phyloP scores from a whole-genome alignment of 2,329 filamentous ascomycete genomes.

The Trichoderma asperellum region DNA sequence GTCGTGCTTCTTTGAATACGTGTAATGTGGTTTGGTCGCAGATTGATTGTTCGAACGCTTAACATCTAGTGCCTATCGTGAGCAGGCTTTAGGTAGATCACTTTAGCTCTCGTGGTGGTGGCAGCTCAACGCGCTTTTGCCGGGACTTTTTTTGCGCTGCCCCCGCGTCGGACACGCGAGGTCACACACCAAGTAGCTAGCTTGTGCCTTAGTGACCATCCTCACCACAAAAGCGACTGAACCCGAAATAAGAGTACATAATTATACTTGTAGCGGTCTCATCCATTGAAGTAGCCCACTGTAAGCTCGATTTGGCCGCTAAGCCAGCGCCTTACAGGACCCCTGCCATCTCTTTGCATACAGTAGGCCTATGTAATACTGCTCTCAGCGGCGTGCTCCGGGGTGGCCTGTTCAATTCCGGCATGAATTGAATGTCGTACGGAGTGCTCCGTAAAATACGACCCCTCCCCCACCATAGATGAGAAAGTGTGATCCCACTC shows the following conservation, averaged over 20 bases:
- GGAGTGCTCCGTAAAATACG: neutral
- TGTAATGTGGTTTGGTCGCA: neutral
- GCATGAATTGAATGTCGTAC: neutral
- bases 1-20: neutral
- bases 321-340: neutral
- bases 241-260: neutral
- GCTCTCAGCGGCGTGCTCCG: conserved; percentile 8
- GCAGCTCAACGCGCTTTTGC: conserved; percentile 20
- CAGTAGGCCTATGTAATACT: neutral
- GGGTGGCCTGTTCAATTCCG: neutral
- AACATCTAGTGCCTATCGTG: neutral
- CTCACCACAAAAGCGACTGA: neutral
- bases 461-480: conserved; percentile 1
- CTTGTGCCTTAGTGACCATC: neutral
- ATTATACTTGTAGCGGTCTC: neutral
- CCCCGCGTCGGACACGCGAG: conserved; percentile 22
- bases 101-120: neutral
- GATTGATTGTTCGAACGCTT: neutral
- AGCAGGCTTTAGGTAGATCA: neutral
- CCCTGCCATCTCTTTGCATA: neutral
- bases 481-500: neutral
- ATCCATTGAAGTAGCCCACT: neutral
- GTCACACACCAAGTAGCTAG: neutral
- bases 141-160: conserved; percentile 9
- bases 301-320: neutral